These are phyloP conservation scores for Cucurbitaria berberidis DNA, from an alignment of 2,329 filamentous ascomycete species.

Conservation along the genomic window DNA sequence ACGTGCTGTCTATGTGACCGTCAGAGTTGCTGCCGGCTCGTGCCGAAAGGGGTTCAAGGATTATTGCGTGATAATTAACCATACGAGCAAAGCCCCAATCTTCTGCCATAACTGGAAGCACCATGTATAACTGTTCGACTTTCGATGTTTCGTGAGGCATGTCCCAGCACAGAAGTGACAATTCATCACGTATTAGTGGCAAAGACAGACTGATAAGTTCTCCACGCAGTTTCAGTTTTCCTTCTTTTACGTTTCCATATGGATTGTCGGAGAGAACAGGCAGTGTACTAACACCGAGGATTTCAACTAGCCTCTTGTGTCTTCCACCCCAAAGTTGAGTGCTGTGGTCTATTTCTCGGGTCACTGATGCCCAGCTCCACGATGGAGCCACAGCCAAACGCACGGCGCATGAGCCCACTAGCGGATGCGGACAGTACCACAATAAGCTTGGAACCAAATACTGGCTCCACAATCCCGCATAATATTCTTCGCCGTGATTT, in stretches of 20 bases:
- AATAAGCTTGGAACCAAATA: not conserved
- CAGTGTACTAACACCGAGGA: not conserved
- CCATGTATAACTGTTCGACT: not conserved
- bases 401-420: not conserved
- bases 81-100: too few species aligned
- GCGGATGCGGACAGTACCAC: not conserved
- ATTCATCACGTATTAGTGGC: not conserved
- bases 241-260: not conserved
- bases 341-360: not conserved
- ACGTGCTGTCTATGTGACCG: not conserved
- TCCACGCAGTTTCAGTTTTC: not conserved
- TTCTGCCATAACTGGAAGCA: not conserved
- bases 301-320: too few species aligned
- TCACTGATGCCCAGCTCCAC: conserved; percentile 1
- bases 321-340: not conserved
- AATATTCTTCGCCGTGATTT: not conserved
- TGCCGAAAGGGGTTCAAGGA: not conserved
- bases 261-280: not conserved
- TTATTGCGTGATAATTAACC: not conserved
- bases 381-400: not conserved
- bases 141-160: not conserved
- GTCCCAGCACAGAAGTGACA: not conserved
- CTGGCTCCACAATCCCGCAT: not conserved
- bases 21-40: not conserved
- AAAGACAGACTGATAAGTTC: not conserved